Evolutionary conservation across 768 basidiomycete species (phyloP).

Genomic region (Kockovaella imperatae): DNA sequence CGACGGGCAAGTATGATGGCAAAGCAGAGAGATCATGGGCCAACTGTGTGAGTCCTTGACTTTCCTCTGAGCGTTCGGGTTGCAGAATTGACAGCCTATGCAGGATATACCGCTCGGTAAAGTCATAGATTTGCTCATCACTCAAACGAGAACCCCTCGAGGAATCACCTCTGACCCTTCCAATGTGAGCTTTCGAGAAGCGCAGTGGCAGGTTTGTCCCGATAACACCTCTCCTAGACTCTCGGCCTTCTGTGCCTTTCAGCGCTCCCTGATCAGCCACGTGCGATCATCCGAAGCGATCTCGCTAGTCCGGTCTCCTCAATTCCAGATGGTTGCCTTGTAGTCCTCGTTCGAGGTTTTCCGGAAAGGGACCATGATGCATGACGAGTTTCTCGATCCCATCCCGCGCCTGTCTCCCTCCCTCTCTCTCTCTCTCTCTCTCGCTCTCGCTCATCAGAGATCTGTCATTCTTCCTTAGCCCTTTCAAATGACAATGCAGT

Average conservation of each 20-base stretch:
- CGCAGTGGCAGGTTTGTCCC: neutral
- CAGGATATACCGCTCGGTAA: constrained; percentile 27
- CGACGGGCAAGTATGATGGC: constrained; percentile 12
- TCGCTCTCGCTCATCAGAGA: too few relatives aligned
- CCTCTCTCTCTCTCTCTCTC: too few relatives aligned
- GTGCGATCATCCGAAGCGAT: neutral
- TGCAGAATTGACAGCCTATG: too few relatives aligned
- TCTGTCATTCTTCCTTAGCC: neutral
- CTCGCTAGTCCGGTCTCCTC: neutral
- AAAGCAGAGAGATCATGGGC: constrained; percentile 26
- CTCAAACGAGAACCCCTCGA: constrained; percentile 5
- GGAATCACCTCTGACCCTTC: constrained; percentile 7
- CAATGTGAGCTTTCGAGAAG: constrained; percentile 9
- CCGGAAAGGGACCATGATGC: too few relatives aligned
- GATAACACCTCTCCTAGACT: neutral
- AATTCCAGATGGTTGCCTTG: neutral
- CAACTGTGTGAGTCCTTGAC: constrained; percentile 11
- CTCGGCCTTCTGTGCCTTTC: neutral
- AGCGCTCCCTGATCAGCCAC: constrained; percentile 1
- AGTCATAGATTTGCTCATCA: constrained; percentile 23
- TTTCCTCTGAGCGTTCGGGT: too few relatives aligned
- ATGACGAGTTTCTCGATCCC: too few relatives aligned
- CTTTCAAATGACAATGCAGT: neutral
- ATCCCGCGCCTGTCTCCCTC: too few relatives aligned
- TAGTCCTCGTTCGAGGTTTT: neutral